A percentile compares a stretch with the other conserved stretches of the same genome.
Conservation (phyloP, 768 basidiomycete genomes). For the Termitomyces sp. region DNA sequence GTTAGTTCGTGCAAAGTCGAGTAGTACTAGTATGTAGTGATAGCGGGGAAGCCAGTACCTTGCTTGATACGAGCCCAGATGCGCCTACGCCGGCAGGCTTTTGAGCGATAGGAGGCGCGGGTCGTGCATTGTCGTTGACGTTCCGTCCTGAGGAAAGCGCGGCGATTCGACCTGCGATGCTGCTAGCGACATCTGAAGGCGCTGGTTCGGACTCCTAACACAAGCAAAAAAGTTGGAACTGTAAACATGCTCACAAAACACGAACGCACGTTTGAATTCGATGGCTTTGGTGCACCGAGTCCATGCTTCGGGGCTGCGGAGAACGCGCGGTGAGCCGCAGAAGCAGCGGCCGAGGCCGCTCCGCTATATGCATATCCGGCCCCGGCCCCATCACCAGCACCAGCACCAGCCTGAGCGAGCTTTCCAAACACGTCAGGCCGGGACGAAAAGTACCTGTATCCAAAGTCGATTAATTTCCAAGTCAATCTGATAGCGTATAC, state of each 20-base stretch:
- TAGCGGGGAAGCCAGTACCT: conserved; percentile 16
- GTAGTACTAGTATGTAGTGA: no score
- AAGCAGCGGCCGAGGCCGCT: conserved; percentile 25
- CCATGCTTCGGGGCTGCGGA: conserved; percentile 32
- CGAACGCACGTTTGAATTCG: conserved; percentile 32
- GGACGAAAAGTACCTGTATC: conserved; percentile 71
- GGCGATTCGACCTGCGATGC: conserved; percentile 49
- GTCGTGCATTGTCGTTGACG: conserved; percentile 5
- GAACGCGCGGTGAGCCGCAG: conserved; percentile 41
- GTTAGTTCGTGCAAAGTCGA: background rate
- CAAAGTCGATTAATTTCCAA: no score
- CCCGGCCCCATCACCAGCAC: no score
- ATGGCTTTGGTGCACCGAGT: conserved; percentile 18
- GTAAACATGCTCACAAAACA: background rate
- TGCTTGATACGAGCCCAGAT: conserved; percentile 18
- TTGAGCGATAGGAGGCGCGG: conserved; percentile 20
- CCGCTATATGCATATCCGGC: conserved; percentile 11
- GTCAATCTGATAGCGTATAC: no score
- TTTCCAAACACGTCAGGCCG: conserved; percentile 60
- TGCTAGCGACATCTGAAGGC: conserved; percentile 32
- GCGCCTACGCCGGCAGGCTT: conserved; percentile 20
- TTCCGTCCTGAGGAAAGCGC: conserved; percentile 35
- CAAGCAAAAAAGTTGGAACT: background rate
- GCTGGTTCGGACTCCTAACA: conserved; percentile 29
- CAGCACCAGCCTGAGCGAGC: conserved; percentile 16